Evolutionary conservation across 129 eudicot genomes (phyloP).

Genomic region (Silybum marianum): DNA sequence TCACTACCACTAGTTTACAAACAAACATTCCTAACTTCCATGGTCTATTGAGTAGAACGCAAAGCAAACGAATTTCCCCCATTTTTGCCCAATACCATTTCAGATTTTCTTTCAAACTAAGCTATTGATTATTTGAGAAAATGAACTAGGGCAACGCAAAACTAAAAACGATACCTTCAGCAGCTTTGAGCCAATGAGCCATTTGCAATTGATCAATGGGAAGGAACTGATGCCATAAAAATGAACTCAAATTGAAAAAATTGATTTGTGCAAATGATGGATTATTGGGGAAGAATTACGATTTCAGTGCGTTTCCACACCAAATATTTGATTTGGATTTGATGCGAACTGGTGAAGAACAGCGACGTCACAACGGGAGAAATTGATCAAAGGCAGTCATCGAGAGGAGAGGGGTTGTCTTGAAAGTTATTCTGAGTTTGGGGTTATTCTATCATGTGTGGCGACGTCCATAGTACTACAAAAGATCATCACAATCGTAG

Average conservation of each 20-base stretch:
- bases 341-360: conserved; percentile 30
- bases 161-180: conserved; percentile 66
- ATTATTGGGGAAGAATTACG: not conserved
- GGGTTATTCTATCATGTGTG: conserved; percentile 9
- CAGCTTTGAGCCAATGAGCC: conserved; percentile 94
- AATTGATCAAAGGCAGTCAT: conserved; percentile 33
- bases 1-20: conserved; percentile 5
- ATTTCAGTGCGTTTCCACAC: conserved; percentile 3
- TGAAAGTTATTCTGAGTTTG: conserved; percentile 15
- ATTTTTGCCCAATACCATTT: not conserved
- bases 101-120: not conserved
- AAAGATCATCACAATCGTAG: conserved; percentile 10
- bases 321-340: conserved; percentile 27
- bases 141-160: not conserved
- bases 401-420: conserved; percentile 6
- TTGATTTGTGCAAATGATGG: conserved; percentile 10
- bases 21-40: conserved; percentile 28
- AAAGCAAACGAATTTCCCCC: not conserved
- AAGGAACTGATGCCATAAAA: conserved; percentile 19
- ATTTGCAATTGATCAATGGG: conserved; percentile 37
- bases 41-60: not conserved
- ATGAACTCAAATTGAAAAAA: conserved; percentile 18
- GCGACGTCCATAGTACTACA: conserved; percentile 17
- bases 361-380: conserved; percentile 39
- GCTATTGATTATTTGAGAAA: not conserved